Percentiles rank a stretch among this genome's conserved stretches.
These are phyloP conservation scores for Spinacia oleracea DNA, from an alignment of 179 eudicot genomes.

Conservation along the genomic window DNA sequence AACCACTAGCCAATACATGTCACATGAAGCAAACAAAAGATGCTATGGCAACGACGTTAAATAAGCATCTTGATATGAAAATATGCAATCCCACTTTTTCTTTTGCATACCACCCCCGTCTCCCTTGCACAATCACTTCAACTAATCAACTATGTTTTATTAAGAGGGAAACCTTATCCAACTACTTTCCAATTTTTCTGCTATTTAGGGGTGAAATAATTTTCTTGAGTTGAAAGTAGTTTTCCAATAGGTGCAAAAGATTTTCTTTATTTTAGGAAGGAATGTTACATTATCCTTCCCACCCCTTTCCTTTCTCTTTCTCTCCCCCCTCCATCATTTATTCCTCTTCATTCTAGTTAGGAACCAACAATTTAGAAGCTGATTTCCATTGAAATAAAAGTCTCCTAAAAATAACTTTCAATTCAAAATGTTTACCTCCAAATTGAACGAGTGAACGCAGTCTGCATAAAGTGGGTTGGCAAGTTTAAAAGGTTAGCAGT, in stretches of 20 bases:
- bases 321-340: too few relatives aligned
- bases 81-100: background rate
- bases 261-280: background rate
- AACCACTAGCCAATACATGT: background rate
- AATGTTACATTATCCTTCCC: background rate
- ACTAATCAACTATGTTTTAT: background rate
- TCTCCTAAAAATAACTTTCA: too few relatives aligned
- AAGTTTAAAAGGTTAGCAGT: too few relatives aligned
- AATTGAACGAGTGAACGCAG: too few relatives aligned
- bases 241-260: background rate
- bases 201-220: background rate
- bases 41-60: background rate
- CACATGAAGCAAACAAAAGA: background rate
- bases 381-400: background rate
- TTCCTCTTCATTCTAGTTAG: background rate
- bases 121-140: background rate
- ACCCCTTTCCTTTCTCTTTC: background rate
- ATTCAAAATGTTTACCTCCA: too few relatives aligned
- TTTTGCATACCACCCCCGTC: background rate
- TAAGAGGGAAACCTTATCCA: background rate
- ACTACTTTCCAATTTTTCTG: background rate
- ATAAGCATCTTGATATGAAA: too few relatives aligned
- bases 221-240: background rate
- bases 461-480: too few relatives aligned
- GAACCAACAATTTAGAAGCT: background rate